phyloP scores from a whole-genome alignment of 768 basidiomycete genomes.

The Cystofilobasidium macerans region DNA sequence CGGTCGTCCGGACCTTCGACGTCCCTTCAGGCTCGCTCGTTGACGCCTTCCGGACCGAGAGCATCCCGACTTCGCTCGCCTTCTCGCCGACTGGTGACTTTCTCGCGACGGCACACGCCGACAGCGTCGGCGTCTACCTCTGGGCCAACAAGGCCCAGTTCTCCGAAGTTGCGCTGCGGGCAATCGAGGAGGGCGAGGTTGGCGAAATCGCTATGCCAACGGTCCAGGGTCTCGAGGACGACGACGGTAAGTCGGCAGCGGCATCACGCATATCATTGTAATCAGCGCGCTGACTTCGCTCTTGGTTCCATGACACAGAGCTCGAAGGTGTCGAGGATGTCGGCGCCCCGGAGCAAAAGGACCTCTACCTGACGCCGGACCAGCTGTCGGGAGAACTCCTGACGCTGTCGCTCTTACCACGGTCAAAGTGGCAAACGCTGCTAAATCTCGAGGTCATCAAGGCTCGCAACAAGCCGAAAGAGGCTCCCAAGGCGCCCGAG shows the following conservation, averaged over 20 bases:
- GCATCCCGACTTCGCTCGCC: conserved; percentile 75
- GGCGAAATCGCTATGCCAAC: conserved; percentile 63
- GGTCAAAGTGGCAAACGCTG: conserved; percentile 92
- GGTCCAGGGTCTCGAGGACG: conserved; percentile 69
- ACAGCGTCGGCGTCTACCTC: conserved; percentile 86
- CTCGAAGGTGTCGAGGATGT: conserved; percentile 59
- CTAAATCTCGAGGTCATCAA: conserved; percentile 90
- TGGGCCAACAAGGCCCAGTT: conserved; percentile 98
- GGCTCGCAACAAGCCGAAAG: conserved; percentile 92
- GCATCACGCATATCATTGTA: too few relatives aligned
- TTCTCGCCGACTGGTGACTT: conserved; percentile 96
- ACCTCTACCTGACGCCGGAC: conserved; percentile 72
- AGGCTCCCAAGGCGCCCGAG: conserved; percentile 87
- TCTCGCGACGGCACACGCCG: conserved; percentile 85
- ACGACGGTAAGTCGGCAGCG: conserved; percentile 65
- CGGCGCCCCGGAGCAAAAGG: conserved; percentile 49
- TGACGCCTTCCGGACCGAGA: conserved; percentile 77
- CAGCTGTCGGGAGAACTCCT: conserved; percentile 84
- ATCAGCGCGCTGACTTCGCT: neutral
- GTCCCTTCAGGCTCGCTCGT: conserved; percentile 85
- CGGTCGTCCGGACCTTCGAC: conserved; percentile 86
- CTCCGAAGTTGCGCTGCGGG: conserved; percentile 66
- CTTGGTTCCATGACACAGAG: conserved; percentile 40
- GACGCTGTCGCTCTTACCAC: conserved; percentile 80
- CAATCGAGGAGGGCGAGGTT: conserved; percentile 60